phyloP scores from a whole-genome alignment of 192 early-diverging fungal genomes.

The Umbelopsis vinacea region DNA sequence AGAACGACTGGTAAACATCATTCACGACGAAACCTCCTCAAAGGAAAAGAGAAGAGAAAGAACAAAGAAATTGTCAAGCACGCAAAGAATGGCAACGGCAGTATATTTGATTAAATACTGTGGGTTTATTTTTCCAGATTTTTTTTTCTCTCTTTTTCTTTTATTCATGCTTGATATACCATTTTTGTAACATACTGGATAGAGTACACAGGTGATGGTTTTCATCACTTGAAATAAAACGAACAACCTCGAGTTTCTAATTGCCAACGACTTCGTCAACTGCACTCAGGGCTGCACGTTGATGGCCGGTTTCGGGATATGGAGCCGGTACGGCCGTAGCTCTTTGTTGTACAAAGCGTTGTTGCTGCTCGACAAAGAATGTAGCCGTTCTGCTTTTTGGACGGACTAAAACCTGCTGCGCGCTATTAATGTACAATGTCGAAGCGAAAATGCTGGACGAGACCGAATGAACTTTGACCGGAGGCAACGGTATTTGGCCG shows the following conservation, averaged over 20 bases:
- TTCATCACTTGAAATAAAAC: neutral
- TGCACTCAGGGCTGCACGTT: neutral
- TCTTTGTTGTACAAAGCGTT: constrained; percentile 39
- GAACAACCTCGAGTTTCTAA: neutral
- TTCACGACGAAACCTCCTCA: constrained; percentile 49
- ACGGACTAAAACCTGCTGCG: constrained; percentile 60
- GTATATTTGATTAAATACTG: constrained; percentile 35
- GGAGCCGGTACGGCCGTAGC: neutral
- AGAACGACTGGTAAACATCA: constrained; percentile 38
- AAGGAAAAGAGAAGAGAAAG: constrained; percentile 59
- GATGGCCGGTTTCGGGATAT: neutral
- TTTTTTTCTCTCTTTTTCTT: neutral
- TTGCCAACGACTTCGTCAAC: constrained; percentile 1
- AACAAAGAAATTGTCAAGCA: constrained; percentile 37
- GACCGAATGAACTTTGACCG: constrained; percentile 47
- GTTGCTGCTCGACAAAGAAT: constrained; percentile 64
- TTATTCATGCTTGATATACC: constrained; percentile 15
- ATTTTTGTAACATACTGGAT: constrained; percentile 21
- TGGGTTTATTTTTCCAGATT: neutral
- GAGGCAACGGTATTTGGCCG: constrained; percentile 58
- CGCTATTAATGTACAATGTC: constrained; percentile 60
- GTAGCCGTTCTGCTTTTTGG: constrained; percentile 61
- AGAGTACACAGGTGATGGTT: constrained; percentile 18
- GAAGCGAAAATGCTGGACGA: constrained; percentile 48
- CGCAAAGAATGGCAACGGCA: constrained; percentile 33